These are phyloP conservation scores for Ceratobasidium sp. DNA, from an alignment of 1,284 basidiomycete species.

Conservation along the genomic window DNA sequence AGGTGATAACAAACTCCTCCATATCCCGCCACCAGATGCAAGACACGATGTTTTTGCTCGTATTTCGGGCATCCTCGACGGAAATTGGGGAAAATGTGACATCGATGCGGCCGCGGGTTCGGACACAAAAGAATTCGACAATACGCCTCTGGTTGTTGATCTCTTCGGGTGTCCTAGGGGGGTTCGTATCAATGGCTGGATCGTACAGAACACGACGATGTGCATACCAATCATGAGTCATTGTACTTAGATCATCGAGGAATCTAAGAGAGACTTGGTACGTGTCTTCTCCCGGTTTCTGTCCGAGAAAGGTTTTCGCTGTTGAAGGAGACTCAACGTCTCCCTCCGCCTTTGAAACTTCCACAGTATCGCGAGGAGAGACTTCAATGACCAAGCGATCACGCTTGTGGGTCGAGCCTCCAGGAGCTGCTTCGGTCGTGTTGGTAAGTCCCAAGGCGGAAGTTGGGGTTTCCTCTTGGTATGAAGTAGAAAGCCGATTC, in stretches of 20 bases:
- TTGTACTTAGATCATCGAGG: constrained; percentile 5
- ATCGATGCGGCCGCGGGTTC: constrained; percentile 64
- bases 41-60: constrained; percentile 70
- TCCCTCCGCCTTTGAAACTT: background rate
- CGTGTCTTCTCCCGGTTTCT: constrained; percentile 2
- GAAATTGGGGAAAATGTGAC: constrained; percentile 67
- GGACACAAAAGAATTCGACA: constrained; percentile 68
- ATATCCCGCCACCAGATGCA: constrained; percentile 87
- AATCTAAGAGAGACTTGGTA: constrained; percentile 8
- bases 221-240: constrained; percentile 20
- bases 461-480: background rate
- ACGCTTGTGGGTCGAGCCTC: background rate
- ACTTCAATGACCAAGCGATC: background rate
- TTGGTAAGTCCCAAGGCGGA: background rate
- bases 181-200: background rate
- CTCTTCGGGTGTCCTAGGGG: constrained; percentile 61
- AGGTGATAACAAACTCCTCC: constrained; percentile 84
- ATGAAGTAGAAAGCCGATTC: too few species aligned
- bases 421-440: background rate
- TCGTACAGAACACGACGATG: background rate
- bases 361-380: background rate
- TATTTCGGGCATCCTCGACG: constrained; percentile 61
- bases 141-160: constrained; percentile 66
- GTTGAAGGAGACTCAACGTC: background rate
- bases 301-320: background rate